Conservation (phyloP, 23 red algal genomes). For the Gracilaria caudata region DNA sequence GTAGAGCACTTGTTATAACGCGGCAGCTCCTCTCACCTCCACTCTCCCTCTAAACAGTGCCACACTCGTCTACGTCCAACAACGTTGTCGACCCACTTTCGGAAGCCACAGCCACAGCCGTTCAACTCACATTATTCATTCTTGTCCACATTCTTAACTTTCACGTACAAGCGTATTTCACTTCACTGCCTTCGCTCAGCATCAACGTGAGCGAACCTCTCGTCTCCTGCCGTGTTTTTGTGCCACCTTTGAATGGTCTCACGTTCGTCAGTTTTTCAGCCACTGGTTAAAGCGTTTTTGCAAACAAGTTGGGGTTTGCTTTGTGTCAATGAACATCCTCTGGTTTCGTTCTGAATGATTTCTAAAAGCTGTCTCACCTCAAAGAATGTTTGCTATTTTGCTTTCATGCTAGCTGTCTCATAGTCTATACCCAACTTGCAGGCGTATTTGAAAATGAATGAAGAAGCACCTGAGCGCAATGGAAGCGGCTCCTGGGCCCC, state of each 20-base stretch:
- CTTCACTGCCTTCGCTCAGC: background rate
- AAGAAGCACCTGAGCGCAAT: background rate
- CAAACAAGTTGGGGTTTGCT: background rate
- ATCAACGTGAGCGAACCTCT: background rate
- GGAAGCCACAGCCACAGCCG: background rate
- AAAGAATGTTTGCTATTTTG: background rate
- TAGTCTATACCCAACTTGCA: background rate
- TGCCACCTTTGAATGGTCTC: background rate
- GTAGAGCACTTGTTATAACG: background rate
- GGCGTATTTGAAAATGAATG: background rate
- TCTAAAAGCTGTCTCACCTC: background rate
- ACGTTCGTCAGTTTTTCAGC: background rate
- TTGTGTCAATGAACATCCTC: background rate
- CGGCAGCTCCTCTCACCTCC: background rate
- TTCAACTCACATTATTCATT: background rate
- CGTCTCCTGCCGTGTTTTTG: background rate
- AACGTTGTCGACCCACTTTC: background rate
- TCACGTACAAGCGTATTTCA: background rate
- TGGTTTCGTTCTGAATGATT: background rate
- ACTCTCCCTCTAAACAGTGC: background rate
- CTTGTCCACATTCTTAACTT: background rate
- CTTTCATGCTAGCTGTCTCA: background rate
- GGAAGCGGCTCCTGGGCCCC: background rate
- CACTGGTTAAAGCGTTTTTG: background rate
- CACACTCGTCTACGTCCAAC: background rate